Conservation (phyloP, 495 filamentous ascomycete species). For the Xylaria scruposa region DNA sequence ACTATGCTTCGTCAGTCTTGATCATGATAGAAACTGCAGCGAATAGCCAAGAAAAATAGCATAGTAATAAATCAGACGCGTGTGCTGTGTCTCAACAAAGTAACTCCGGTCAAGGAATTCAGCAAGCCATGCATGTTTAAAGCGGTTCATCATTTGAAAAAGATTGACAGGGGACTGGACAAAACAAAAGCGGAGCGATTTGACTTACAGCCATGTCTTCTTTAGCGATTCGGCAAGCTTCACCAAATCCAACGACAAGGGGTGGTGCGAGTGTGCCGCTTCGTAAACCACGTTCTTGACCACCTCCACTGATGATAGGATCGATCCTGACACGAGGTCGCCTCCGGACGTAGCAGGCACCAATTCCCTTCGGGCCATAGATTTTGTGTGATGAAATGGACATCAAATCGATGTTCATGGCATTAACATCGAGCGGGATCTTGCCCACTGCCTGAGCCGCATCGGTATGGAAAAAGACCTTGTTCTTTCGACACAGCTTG, state of each 20-base stretch:
- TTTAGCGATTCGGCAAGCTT: conserved; percentile 89
- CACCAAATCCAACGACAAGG: conserved; percentile 89
- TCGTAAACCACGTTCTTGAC: conserved; percentile 91
- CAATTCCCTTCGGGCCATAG: conserved; percentile 96
- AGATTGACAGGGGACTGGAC: conserved; percentile 15
- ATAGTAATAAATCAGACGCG: conserved; percentile 50
- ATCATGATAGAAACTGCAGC: conserved; percentile 12
- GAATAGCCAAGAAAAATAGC: conserved; percentile 5
- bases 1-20: conserved; percentile 63
- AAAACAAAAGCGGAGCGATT: background rate
- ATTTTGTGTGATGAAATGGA: conserved; percentile 99
- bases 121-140: conserved; percentile 72
- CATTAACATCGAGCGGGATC: conserved; percentile 94
- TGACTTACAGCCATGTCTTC: conserved; percentile 85
- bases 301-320: conserved; percentile 94
- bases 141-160: conserved; percentile 67
- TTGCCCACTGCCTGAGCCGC: conserved; percentile 96
- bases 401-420: conserved; percentile 97
- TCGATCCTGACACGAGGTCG: conserved; percentile 92
- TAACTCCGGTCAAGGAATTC: conserved; percentile 55
- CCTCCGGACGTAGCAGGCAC: conserved; percentile 92
- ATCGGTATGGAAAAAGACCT: conserved; percentile 99
- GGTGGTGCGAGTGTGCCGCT: conserved; percentile 93
- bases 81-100: conserved; percentile 61
- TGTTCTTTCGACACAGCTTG: conserved; percentile 85